Conservation (phyloP, 169 alveolate genomes). For the Babesia bigemina region DNA sequence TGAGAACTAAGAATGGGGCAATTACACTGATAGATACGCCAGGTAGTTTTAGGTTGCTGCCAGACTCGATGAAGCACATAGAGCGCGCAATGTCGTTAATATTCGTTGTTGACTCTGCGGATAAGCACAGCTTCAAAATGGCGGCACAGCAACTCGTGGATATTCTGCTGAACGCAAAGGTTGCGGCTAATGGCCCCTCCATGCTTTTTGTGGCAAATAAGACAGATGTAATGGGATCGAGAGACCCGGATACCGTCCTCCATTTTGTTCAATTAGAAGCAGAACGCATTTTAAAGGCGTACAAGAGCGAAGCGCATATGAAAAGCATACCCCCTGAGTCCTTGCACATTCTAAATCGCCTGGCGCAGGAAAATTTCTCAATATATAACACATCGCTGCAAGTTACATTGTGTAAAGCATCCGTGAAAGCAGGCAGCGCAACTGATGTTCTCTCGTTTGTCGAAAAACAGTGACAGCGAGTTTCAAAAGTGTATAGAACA, state of each 20-base stretch:
- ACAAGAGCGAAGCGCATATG: conserved; percentile 40
- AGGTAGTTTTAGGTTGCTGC: conserved; percentile 19
- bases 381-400: conserved; percentile 4
- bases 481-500: not conserved
- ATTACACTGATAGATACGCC: conserved; percentile 23
- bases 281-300: conserved; percentile 36
- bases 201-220: conserved; percentile 34
- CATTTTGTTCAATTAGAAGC: conserved; percentile 43
- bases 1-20: not conserved
- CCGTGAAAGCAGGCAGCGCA: conserved; percentile 3
- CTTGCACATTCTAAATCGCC: conserved; percentile 2
- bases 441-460: conserved; percentile 7
- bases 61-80: conserved; percentile 24
- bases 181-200: conserved; percentile 3
- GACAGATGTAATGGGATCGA: conserved; percentile 19
- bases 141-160: conserved; percentile 42
- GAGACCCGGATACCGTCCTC: conserved; percentile 13
- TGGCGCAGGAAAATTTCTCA: conserved; percentile 23
- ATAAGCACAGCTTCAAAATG: conserved; percentile 40
- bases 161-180: conserved; percentile 18
- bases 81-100: conserved; percentile 22
- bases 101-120: conserved; percentile 35
- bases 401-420: not conserved
- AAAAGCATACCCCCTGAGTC: conserved; percentile 14
- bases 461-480: not conserved